Evolutionary conservation across 345 rosid genomes (phyloP), one percentile per base, ranked within the genome.

Genomic region (Triadica sebifera): DNA sequence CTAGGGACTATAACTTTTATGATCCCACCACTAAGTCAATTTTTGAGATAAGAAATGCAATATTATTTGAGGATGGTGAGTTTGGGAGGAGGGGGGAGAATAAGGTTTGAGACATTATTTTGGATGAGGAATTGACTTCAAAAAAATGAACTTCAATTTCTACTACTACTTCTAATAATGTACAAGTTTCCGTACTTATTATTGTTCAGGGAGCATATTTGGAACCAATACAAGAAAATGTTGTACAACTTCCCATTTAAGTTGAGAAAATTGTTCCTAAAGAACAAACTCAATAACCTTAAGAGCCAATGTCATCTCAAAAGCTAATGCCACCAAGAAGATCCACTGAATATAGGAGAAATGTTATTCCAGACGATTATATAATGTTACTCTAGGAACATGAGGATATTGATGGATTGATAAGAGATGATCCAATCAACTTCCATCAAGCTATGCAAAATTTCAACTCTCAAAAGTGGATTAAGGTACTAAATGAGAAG

Each of bases 331-430:
- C 66, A n/a, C 8, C 39, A 7, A 10, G 20, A 51, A 8, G 39
- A 59, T 72, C 75, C 38, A 59, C 55, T 58, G 58, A 67, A 55
- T 64, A 29, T 0, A 70, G 34, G 64, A 70, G 49, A 39, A 70
- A n/a, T 34, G 64, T 39, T 5, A 72, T 58, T 22, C 5, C 43
- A 13, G 39, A 60, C 45, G 55, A 72, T 72, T 72, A 58, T 13
- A 59, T 72, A 12, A 43, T 46, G 3, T 58, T 22, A 20, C 38
- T 72, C 37, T 20, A 59, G 5, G 67, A 72, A 17, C 37, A 70
- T 70, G 49, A 70, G 61, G 46, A 4, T 12, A 6, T 11, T 22
- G 15, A 6, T 29, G 61, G 29, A 4, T 25, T 45, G 17, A 3
- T 67, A 22, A 41, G 49, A 67, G 39, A 47, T 49, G 57, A 47